phyloP scores from a whole-genome alignment of 345 rosid species.

The Populus deltoides region DNA sequence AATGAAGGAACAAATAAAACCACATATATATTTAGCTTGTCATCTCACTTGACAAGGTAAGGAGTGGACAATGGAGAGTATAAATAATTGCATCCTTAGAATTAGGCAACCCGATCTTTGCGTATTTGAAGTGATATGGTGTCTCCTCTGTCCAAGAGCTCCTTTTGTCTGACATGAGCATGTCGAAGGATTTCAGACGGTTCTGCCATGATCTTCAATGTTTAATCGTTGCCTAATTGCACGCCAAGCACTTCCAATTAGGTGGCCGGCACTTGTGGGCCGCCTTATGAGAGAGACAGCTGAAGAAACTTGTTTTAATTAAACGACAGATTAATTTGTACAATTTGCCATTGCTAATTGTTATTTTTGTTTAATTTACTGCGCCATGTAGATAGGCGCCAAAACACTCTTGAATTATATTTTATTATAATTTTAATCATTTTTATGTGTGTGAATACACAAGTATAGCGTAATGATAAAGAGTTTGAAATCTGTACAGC shows the following conservation, averaged over 20 bases:
- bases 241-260: neutral
- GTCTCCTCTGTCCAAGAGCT: neutral
- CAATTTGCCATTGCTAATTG: no score
- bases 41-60: neutral
- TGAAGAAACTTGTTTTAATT: neutral
- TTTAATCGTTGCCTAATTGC: neutral
- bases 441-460: no score
- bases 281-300: neutral
- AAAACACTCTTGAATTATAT: no score
- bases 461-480: no score
- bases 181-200: neutral
- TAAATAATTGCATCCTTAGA: no score
- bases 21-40: neutral
- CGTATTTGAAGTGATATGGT: neutral
- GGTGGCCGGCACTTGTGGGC: neutral
- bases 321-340: no score
- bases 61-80: neutral
- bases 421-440: no score
- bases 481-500: no score
- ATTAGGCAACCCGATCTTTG: neutral
- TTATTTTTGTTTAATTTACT: no score
- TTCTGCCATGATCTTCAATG: neutral
- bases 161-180: no score
- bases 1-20: neutral
- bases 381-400: no score